These are phyloP conservation scores for Trichoderma atroviride DNA, from an alignment of 2,329 filamentous ascomycete genomes.

Conservation along the genomic window DNA sequence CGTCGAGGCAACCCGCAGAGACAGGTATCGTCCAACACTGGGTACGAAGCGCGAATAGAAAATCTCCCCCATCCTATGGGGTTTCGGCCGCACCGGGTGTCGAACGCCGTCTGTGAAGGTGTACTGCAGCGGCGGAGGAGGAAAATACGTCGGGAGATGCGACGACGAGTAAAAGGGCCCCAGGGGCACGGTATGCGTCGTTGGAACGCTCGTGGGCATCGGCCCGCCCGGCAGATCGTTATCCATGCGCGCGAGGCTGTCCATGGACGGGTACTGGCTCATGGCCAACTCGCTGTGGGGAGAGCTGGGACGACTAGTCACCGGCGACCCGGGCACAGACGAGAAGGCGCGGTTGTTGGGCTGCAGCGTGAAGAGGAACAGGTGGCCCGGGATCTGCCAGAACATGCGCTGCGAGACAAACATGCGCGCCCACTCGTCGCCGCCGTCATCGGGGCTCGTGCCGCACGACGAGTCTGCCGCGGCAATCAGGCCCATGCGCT, in stretches of 20 bases:
- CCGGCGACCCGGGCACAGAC: constrained; percentile 54
- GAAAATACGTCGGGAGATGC: constrained; percentile 88
- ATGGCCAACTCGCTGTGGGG: constrained; percentile 44
- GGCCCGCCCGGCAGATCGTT: constrained; percentile 46
- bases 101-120: constrained; percentile 75
- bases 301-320: constrained; percentile 56
- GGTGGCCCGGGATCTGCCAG: constrained; percentile 86
- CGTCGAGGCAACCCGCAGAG: constrained; percentile 80
- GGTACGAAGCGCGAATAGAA: constrained; percentile 90
- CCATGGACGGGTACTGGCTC: constrained; percentile 32
- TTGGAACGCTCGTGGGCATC: constrained; percentile 40
- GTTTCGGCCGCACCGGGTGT: constrained; percentile 85
- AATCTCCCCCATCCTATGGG: constrained; percentile 84
- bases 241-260: constrained; percentile 33
- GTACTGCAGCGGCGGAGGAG: constrained; percentile 80
- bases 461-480: constrained; percentile 77
- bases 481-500: constrained; percentile 86
- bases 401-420: constrained; percentile 81
- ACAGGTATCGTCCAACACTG: constrained; percentile 79
- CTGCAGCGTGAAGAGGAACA: constrained; percentile 85
- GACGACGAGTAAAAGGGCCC: constrained; percentile 81
- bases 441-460: constrained; percentile 60
- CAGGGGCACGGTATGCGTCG: constrained; percentile 46
- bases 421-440: constrained; percentile 74
- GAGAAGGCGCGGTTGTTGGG: constrained; percentile 48